Conservation (phyloP, 2,329 filamentous ascomycete genomes). For the Penicillium polonicum region DNA sequence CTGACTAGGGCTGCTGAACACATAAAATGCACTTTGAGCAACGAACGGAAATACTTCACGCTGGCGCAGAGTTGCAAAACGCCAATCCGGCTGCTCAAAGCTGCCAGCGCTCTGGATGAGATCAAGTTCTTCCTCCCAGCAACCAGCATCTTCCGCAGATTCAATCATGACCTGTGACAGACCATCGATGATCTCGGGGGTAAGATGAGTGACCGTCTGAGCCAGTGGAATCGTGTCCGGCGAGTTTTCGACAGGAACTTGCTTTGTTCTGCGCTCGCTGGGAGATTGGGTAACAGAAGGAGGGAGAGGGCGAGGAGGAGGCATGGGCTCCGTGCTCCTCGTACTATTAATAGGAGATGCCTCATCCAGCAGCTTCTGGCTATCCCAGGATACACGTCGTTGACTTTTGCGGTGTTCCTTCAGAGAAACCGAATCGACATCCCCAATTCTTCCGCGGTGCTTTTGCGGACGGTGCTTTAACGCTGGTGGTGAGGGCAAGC, state of each 20-base stretch:
- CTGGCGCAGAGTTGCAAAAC: constrained; percentile 38
- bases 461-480: constrained; percentile 43
- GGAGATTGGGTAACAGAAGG: constrained; percentile 20
- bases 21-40: constrained; percentile 46
- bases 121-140: constrained; percentile 41
- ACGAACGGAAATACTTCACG: constrained; percentile 43
- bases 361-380: constrained; percentile 36
- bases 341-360: constrained; percentile 16
- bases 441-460: constrained; percentile 33
- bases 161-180: constrained; percentile 38
- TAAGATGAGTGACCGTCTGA: constrained; percentile 38
- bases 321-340: constrained; percentile 5
- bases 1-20: constrained; percentile 42
- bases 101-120: constrained; percentile 38
- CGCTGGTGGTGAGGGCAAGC: constrained; percentile 40
- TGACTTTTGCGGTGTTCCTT: constrained; percentile 31
- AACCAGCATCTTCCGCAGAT: constrained; percentile 37
- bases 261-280: constrained; percentile 21
- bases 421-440: constrained; percentile 18
- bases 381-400: constrained; percentile 42
- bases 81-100: constrained; percentile 40
- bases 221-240: constrained; percentile 21
- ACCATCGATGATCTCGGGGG: constrained; percentile 38
- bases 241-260: constrained; percentile 8
- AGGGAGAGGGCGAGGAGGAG: constrained; percentile 4